Conservation (phyloP, 106 monocot species). For the Apostasia ramifera region DNA sequence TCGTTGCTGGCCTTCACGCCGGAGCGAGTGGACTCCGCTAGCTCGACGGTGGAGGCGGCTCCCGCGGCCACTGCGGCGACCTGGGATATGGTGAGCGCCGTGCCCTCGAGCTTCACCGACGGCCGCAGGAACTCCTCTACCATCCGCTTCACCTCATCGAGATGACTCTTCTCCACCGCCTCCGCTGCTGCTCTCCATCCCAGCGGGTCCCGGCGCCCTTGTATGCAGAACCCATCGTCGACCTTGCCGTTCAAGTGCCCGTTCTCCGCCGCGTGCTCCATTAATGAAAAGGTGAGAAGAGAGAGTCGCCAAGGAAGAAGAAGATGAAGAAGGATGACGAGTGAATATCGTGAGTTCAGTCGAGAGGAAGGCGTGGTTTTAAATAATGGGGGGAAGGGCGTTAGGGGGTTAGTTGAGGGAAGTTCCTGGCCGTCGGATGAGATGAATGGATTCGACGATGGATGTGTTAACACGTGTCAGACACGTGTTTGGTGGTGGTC, state of each 20-base stretch:
- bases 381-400: background rate
- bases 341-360: background rate
- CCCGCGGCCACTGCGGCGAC: conserved; percentile 16
- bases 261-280: background rate
- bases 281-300: background rate
- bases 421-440: background rate
- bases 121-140: conserved; percentile 18
- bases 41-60: conserved; percentile 6
- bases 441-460: no score
- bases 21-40: conserved; percentile 27
- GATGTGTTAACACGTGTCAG: no score
- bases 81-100: conserved; percentile 14
- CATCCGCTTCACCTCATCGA: conserved; percentile 27
- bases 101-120: conserved; percentile 11
- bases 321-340: background rate
- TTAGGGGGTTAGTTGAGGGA: background rate
- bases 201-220: conserved; percentile 2
- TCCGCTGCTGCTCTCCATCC: conserved; percentile 14
- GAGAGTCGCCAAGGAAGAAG: background rate
- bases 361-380: background rate
- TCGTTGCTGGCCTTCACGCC: conserved; percentile 37
- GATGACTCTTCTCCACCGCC: conserved; percentile 19
- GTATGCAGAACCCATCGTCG: background rate
- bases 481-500: no score
- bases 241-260: conserved; percentile 2